These are phyloP conservation scores for Vanderwaltozyma yarrowii DNA, from an alignment of 805 yeast species.

Conservation along the genomic window DNA sequence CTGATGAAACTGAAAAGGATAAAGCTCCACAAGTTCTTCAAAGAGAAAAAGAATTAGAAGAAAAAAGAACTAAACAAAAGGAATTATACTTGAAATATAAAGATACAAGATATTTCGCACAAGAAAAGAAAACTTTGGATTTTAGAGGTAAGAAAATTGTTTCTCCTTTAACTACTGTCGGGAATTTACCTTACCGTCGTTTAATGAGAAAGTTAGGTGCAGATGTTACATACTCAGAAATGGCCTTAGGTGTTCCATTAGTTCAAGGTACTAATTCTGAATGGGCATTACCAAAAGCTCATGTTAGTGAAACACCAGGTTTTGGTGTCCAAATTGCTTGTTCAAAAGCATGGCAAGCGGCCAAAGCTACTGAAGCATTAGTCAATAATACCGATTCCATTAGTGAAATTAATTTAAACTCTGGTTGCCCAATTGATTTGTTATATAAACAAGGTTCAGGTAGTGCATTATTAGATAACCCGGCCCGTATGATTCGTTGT, in stretches of 20 bases:
- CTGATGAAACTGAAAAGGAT: not conserved
- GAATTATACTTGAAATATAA: constrained; percentile 35
- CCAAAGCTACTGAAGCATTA: constrained; percentile 76
- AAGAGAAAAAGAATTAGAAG: constrained; percentile 25
- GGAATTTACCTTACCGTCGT: constrained; percentile 90
- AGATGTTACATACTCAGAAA: constrained; percentile 87
- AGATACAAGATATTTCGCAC: constrained; percentile 66
- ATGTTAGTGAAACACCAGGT: constrained; percentile 68
- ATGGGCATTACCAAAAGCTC: constrained; percentile 96
- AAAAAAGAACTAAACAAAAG: constrained; percentile 23
- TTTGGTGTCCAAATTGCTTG: constrained; percentile 93
- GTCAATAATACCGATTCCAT: constrained; percentile 41
- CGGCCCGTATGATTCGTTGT: constrained; percentile 67
- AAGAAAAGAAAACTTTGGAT: constrained; percentile 73
- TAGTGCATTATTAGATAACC: constrained; percentile 82
- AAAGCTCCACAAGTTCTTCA: constrained; percentile 12
- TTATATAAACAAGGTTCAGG: constrained; percentile 95
- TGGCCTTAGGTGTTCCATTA: constrained; percentile 83
- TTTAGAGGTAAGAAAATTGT: constrained; percentile 70
- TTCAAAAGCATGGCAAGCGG: constrained; percentile 85
- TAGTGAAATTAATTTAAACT: constrained; percentile 82
- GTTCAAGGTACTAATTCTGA: constrained; percentile 87
- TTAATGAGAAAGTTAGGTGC: constrained; percentile 86
- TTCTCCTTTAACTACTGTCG: constrained; percentile 95
- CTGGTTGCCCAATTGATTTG: constrained; percentile 97